Base-by-base conservation (phyloP, 768 basidiomycete genomes). In the Chalciporus chontae region DNA sequence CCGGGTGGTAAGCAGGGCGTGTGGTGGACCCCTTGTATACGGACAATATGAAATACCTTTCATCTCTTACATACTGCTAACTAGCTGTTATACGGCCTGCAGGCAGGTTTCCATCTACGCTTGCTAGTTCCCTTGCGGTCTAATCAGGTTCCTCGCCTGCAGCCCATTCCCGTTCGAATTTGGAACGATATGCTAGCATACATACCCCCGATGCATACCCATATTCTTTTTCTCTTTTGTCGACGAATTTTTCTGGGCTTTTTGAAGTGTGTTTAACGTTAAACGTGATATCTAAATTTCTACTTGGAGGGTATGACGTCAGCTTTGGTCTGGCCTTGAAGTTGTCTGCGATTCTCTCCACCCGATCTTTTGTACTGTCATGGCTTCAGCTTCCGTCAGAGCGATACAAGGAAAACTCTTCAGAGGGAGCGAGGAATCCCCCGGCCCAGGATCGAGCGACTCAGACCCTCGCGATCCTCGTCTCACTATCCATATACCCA, bases 361-460 rank as follows among this genome's bases (percentile, higher is more conserved):
- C 8, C 8, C 13, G 29, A 10, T 31, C 29, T 31, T 9, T 4
- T 13, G 4, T 10, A 0, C 29, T 53, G 52, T 50, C 59, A 79
- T 80, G 78, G 49, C 67, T 32, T 73, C 78, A 21, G 62, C 66
- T 40, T 57, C 77, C 6, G 69, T 75, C 29, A 87, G 79, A 65
- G 83, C 80, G 61, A 77, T 90, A 13, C 90, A 90, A 60, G 81
- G 78, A 26, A 89, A 80, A 69, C 75, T 91, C 34, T 90, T 91
- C 64, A 72, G 79, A 51, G 74, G 75, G 23, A 62, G 67, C 24
- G 66, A 60, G 19, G 62, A 61, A 19, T 53, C 58, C 47, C 51
- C 48, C 23, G 48, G 52, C 31, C 58, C 51, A 38, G 60, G 42
- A 34, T 50, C 55, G 5, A 55, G 40, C 53, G 64, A 68, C 38